Evolutionary conservation across 805 yeast species (phyloP).

Genomic region (Yamadazyma kitorensis): DNA sequence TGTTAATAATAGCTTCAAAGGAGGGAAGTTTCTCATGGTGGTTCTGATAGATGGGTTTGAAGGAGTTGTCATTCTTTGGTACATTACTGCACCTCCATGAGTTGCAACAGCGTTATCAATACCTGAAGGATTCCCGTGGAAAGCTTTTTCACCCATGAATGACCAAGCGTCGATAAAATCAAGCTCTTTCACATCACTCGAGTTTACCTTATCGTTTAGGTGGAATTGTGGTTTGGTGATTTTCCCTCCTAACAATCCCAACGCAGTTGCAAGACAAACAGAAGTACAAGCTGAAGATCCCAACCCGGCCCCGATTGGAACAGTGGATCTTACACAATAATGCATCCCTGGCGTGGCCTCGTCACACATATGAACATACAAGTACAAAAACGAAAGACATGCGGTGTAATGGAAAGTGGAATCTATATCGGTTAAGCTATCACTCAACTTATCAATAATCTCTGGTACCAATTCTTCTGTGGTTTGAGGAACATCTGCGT

Average conservation of each 20-base stretch:
- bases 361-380: slow-evolving; percentile 59
- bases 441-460: slow-evolving; percentile 48
- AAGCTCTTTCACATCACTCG: slow-evolving; percentile 40
- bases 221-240: slow-evolving; percentile 37
- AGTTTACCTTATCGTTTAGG: slow-evolving; percentile 27
- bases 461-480: slow-evolving; percentile 60
- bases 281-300: slow-evolving; percentile 92
- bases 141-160: slow-evolving; percentile 88
- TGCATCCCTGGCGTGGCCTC: slow-evolving; percentile 46
- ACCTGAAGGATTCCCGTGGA: slow-evolving; percentile 96
- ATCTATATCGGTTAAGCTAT: slow-evolving; percentile 42
- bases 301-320: slow-evolving; percentile 95
- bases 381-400: slow-evolving; percentile 78
- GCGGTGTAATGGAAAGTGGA: slow-evolving; percentile 69
- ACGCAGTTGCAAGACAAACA: slow-evolving; percentile 77
- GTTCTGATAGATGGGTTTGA: slow-evolving; percentile 58
- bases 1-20: slow-evolving; percentile 69
- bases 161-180: slow-evolving; percentile 82
- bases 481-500: slow-evolving; percentile 16
- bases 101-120: slow-evolving; percentile 96
- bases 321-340: slow-evolving; percentile 72
- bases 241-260: slow-evolving; percentile 59
- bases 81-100: slow-evolving; percentile 92
- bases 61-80: slow-evolving; percentile 60
- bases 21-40: slow-evolving; percentile 70